Evolutionary conservation across 2,329 filamentous ascomycete genomes (phyloP), one percentile per base, ranked within the genome.

Genomic region (Blumeriella jaapii): DNA sequence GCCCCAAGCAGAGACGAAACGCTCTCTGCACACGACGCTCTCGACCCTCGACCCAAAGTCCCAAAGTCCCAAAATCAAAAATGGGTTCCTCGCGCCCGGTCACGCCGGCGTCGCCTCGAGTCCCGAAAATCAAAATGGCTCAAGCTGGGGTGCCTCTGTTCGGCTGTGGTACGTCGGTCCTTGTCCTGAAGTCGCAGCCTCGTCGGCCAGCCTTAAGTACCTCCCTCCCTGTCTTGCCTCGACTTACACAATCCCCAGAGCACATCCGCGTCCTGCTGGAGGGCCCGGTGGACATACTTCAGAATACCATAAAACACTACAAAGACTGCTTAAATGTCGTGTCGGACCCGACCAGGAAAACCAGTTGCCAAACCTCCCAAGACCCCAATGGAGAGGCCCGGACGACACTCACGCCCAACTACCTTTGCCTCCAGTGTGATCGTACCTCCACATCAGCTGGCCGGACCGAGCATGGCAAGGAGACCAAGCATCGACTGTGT

Each of bases 401-500:
- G 42, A 78, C 74, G 7, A 73, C 70, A 5, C 58, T 81, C 38
- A 78, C 75, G 10, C 69, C 76, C 29, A 81, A 79, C 50, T 83
- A 78, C 53, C 67, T 84, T 16, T 84, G 79, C 50, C 59, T 84
- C 31, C 79, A 84, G 58, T 89, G 82, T 51, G 74, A 78, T 8
- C 69, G 65, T 32, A 82, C 81, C 14, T 69, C 80, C 40, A 71
- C 70, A 9, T 71, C 76, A 44, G 71, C 79, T 33, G 75, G 81
- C 43, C 67, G 77, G 33, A 59, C 69, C 31, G 71, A 71, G 50
- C 82, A 89, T 57, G 76, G 77, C 9, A 68, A 66, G 11, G 72
- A 76, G 37, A 84, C 81, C 54, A 64, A 65, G 32, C 82, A 89
- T 57, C 68, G 74, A 33, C 85, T 87, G 50, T 84, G 81, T 86